These are phyloP conservation scores for Trypanosoma grayi DNA, from an alignment of 208 protist genomes.

Conservation along the genomic window DNA sequence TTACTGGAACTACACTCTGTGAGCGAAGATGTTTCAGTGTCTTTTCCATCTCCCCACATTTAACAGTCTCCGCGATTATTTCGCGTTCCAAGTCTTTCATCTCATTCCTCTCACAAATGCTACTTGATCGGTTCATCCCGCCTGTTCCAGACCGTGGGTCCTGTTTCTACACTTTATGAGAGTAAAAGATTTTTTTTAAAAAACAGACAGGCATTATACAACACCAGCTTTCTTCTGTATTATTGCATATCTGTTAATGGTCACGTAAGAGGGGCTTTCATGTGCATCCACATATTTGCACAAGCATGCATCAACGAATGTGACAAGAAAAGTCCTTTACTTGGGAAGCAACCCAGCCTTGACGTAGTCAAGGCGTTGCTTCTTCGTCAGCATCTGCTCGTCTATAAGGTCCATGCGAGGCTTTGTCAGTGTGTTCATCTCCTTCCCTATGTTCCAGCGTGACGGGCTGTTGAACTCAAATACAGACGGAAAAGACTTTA, in stretches of 20 bases:
- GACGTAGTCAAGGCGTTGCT: slow-evolving; percentile 87
- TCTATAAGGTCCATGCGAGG: slow-evolving; percentile 90
- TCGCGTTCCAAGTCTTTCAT: not conserved
- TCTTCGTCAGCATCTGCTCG: slow-evolving; percentile 91
- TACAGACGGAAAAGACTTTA: slow-evolving; percentile 87
- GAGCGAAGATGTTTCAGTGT: not conserved
- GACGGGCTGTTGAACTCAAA: slow-evolving; percentile 86
- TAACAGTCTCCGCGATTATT: slow-evolving; percentile 2
- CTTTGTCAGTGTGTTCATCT: slow-evolving; percentile 82
- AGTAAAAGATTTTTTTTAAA: not conserved
- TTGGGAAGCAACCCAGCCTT: slow-evolving; percentile 86
- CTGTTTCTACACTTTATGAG: not conserved
- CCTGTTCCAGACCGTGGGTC: not conserved
- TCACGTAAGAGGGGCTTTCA: too few relatives aligned
- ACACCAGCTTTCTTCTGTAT: not conserved
- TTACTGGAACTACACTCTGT: not conserved
- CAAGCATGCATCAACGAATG: not conserved
- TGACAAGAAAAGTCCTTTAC: slow-evolving; percentile 26
- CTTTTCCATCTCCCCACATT: not conserved
- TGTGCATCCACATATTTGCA: not conserved
- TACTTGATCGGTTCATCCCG: not conserved
- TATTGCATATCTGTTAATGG: too few relatives aligned
- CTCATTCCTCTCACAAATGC: not conserved
- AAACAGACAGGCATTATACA: not conserved
- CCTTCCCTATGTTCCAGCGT: slow-evolving; percentile 89